Evolutionary conservation across 306 rosid genomes (phyloP), one percentile per base, ranked within the genome.

Genomic region (Ochetophila trinervis): DNA sequence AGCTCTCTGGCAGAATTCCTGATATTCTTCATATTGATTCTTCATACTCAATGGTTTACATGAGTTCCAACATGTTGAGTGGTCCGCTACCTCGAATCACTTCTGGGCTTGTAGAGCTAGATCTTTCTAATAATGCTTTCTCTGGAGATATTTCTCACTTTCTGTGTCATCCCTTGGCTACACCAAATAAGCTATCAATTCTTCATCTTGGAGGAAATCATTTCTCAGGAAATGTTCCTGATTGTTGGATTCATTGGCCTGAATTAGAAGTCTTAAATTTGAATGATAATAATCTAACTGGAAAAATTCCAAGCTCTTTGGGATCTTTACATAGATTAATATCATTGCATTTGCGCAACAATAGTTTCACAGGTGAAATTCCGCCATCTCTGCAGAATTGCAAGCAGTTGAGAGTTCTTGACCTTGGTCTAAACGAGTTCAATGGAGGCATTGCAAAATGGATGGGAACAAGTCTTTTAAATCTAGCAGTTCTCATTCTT

Each of bases 1-100:
- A 56, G 8, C 57, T 79, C 18, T 62, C 37, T 20, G 85, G 79
- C 8, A 56, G 76, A 9, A 20, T 76, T 65, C 37, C 36, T n/a
- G 32, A 57, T 57, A 57, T 49, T 8, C 45, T 9, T 9, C 45
- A 1, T 40, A 0, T 1, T 10, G 14, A 9, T 40, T 9, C 0
- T 40, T 2, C 13, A 6, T 40, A 8, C 45, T 40, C 45, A 16
- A 36, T 32, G 19, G 18, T 58, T 7, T 21, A 65, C 16, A 22
- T 65, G 15, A 23, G 69, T 17, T 19, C 20, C 16, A 65, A 65
- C 15, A 3, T 13, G 21, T 61, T 61, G n/a, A 22, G 5, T 1
- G 70, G 70, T 36, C 22, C 61, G 4, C 20, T 65, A 16, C 52
- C 70, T 52, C 22, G 23, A 14, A 36, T 66, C 42, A 53, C 53